phyloP scores from a whole-genome alignment of 345 rosid genomes.

The Adansonia digitata region DNA sequence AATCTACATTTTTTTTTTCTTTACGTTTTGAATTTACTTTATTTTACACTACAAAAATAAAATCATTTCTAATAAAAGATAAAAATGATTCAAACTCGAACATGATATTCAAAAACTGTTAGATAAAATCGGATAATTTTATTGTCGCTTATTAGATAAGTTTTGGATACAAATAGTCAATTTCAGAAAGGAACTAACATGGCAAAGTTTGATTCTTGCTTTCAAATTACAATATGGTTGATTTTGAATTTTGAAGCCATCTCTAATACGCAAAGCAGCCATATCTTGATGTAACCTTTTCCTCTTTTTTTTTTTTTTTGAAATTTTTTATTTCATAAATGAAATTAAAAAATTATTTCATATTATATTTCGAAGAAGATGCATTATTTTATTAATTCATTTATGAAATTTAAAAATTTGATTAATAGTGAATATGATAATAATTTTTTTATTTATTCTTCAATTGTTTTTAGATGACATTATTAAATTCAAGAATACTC shows the following conservation, averaged over 20 bases:
- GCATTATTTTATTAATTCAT: too few relatives aligned
- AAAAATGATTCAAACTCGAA: too few relatives aligned
- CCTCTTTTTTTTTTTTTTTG: neutral
- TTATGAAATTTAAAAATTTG: too few relatives aligned
- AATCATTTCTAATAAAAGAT: too few relatives aligned
- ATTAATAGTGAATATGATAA: too few relatives aligned
- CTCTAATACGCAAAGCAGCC: neutral
- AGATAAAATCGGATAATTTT: too few relatives aligned
- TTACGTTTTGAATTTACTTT: neutral
- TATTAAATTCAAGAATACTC: conserved; percentile 11
- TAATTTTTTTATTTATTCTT: too few relatives aligned
- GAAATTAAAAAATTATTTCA: too few relatives aligned
- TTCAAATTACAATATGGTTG: neutral
- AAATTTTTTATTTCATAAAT: too few relatives aligned
- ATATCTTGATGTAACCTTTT: neutral
- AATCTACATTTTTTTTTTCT: too few relatives aligned
- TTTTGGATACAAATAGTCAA: neutral
- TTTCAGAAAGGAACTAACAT: neutral
- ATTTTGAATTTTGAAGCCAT: neutral
- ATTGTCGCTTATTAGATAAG: neutral
- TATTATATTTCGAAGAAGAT: too few relatives aligned
- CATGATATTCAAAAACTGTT: too few relatives aligned
- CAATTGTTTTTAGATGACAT: neutral
- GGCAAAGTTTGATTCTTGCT: neutral
- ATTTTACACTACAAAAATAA: neutral